Conservation (phyloP, 331 rosid genomes). For the Saraca asoca region DNA sequence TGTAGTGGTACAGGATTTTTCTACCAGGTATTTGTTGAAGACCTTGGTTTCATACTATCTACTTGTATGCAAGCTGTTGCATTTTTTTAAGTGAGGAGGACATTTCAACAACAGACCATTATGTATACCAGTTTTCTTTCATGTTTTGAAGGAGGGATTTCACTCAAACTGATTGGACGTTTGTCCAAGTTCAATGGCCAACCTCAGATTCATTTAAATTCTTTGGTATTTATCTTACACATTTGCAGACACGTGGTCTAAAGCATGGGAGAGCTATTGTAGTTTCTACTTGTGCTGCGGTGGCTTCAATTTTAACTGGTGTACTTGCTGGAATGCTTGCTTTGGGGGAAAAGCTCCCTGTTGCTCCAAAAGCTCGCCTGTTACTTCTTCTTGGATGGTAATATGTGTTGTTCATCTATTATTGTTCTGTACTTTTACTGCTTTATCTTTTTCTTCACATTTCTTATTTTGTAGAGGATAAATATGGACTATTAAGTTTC, state of each 20-base stretch:
- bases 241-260: slow-evolving; percentile 82
- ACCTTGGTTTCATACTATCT: slow-evolving; percentile 8
- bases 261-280: slow-evolving; percentile 97
- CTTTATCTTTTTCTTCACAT: neutral
- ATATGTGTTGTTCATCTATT: slow-evolving; percentile 16
- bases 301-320: slow-evolving; percentile 95
- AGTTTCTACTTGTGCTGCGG: slow-evolving; percentile 94
- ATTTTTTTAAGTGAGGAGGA: slow-evolving; percentile 17
- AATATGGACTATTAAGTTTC: too few species aligned
- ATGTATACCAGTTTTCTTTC: too few species aligned
- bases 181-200: slow-evolving; percentile 13
- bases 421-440: neutral
- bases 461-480: too few species aligned
- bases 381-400: slow-evolving; percentile 95
- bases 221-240: slow-evolving; percentile 11
- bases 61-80: slow-evolving; percentile 21
- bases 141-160: neutral
- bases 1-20: slow-evolving; percentile 87
- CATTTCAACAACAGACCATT: slow-evolving; percentile 11
- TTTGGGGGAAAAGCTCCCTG: slow-evolving; percentile 88
- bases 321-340: slow-evolving; percentile 99
- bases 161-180: slow-evolving; percentile 16
- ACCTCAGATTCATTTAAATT: neutral
- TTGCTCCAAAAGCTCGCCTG: slow-evolving; percentile 80
- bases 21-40: slow-evolving; percentile 66